Conservation (phyloP, 192 early-diverging fungal species). For the Coemansia sp. region DNA sequence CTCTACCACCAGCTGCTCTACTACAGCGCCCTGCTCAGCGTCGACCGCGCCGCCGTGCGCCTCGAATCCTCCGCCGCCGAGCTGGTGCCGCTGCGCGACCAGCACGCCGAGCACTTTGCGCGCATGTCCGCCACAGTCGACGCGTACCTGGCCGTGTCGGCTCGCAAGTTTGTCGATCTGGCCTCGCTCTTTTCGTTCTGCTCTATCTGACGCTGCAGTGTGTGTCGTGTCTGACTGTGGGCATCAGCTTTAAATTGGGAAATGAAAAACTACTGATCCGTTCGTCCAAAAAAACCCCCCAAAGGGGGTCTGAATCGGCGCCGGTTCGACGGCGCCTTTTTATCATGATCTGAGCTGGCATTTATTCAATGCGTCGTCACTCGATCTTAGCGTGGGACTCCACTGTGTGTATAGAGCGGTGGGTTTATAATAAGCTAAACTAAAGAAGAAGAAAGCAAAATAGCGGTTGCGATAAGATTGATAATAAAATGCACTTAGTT, state of each 20-base stretch:
- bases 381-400: too few relatives aligned
- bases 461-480: background rate
- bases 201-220: background rate
- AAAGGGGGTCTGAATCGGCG: too few relatives aligned
- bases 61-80: slow-evolving; percentile 13
- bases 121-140: slow-evolving; percentile 54
- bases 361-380: too few relatives aligned
- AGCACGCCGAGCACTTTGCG: slow-evolving; percentile 42
- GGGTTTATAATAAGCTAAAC: too few relatives aligned
- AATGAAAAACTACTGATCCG: too few relatives aligned
- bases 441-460: background rate
- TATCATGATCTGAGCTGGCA: too few relatives aligned
- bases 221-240: too few relatives aligned
- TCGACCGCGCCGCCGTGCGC: slow-evolving; percentile 21
- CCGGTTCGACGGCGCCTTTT: too few relatives aligned
- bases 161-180: slow-evolving; percentile 71
- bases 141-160: slow-evolving; percentile 68
- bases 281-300: too few relatives aligned
- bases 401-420: too few relatives aligned
- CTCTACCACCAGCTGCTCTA: slow-evolving; percentile 84
- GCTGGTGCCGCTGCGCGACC: slow-evolving; percentile 27
- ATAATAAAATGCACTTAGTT: slow-evolving; percentile 2
- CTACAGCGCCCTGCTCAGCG: slow-evolving; percentile 55
- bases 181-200: slow-evolving; percentile 57
- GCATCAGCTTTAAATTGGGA: too few relatives aligned